Conservation (phyloP, 1,284 basidiomycete genomes). For the Sporisorium sorghi region DNA sequence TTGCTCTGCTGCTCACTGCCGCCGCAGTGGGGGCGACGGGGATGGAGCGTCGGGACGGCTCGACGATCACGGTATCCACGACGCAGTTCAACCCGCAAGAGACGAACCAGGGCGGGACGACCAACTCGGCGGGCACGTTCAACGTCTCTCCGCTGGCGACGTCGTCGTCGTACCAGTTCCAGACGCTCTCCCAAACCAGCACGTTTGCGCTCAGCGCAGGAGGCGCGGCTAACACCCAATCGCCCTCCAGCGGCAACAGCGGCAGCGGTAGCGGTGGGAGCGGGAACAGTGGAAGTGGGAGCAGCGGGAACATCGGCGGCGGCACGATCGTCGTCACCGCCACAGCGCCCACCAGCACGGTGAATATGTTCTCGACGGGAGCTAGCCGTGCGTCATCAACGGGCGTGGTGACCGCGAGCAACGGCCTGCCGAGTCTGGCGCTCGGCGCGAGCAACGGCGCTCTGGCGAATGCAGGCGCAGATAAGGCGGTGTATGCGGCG, state of each 20-base stretch:
- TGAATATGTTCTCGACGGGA: neutral
- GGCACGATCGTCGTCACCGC: conserved; percentile 36
- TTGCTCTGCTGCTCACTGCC: neutral
- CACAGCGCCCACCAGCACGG: conserved; percentile 20
- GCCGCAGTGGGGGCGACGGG: neutral
- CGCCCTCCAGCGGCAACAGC: neutral
- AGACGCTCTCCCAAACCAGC: conserved; percentile 33
- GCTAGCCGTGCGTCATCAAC: neutral
- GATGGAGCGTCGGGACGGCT: conserved; percentile 23
- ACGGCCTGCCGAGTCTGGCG: conserved; percentile 21
- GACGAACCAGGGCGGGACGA: conserved; percentile 59
- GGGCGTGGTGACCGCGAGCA: conserved; percentile 6
- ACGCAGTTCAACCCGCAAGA: conserved; percentile 49
- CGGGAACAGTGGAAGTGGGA: neutral
- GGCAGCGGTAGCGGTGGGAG: neutral
- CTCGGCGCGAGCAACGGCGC: conserved; percentile 10
- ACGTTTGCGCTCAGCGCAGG: conserved; percentile 25
- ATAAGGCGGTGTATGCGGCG: neutral
- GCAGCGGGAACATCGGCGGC: conserved; percentile 6
- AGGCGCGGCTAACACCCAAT: conserved; percentile 5
- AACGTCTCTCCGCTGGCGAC: conserved; percentile 53
- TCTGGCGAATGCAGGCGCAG: no score
- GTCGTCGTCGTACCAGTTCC: conserved; percentile 40
- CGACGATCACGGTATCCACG: conserved; percentile 31
- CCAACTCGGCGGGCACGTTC: conserved; percentile 58